A percentile compares a stretch with the other conserved stretches of the same genome.
These are phyloP conservation scores for Diddensiella caesifluorescens DNA, from an alignment of 805 yeast species.

Conservation along the genomic window DNA sequence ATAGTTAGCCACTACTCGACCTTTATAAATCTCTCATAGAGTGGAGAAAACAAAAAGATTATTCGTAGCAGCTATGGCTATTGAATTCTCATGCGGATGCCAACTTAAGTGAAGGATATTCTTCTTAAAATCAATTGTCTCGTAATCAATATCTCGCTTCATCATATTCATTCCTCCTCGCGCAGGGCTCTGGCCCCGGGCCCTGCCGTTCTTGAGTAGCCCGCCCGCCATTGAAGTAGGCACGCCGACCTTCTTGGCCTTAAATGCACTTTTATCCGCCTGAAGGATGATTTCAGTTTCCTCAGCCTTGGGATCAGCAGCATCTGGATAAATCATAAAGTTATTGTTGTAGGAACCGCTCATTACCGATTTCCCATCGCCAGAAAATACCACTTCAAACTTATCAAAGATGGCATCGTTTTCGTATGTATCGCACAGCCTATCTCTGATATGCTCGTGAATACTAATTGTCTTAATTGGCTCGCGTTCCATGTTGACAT, in stretches of 20 bases:
- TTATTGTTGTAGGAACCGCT: constrained; percentile 97
- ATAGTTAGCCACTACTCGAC: background rate
- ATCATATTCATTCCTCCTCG: constrained; percentile 38
- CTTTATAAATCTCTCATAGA: constrained; percentile 17
- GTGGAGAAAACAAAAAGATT: constrained; percentile 46
- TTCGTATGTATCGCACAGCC: constrained; percentile 95
- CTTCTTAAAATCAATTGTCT: constrained; percentile 87
- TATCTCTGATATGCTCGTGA: constrained; percentile 89
- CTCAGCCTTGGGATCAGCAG: constrained; percentile 35
- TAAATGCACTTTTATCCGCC: constrained; percentile 97
- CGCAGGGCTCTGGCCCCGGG: constrained; percentile 13
- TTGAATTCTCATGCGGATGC: constrained; percentile 96
- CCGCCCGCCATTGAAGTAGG: constrained; percentile 37
- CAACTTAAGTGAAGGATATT: constrained; percentile 92
- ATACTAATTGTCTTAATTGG: constrained; percentile 93
- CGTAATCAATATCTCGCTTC: constrained; percentile 63
- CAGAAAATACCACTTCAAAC: constrained; percentile 92
- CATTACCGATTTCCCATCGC: constrained; percentile 87
- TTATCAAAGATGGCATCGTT: constrained; percentile 98
- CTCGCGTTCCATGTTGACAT: constrained; percentile 90
- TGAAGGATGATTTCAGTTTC: constrained; percentile 74
- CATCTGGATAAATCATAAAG: constrained; percentile 94
- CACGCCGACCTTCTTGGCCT: constrained; percentile 59
- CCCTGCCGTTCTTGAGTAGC: constrained; percentile 7
- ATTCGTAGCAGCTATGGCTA: constrained; percentile 97